Conservation (phyloP, 495 filamentous ascomycete genomes). For the Eremomyces bilateralis region DNA sequence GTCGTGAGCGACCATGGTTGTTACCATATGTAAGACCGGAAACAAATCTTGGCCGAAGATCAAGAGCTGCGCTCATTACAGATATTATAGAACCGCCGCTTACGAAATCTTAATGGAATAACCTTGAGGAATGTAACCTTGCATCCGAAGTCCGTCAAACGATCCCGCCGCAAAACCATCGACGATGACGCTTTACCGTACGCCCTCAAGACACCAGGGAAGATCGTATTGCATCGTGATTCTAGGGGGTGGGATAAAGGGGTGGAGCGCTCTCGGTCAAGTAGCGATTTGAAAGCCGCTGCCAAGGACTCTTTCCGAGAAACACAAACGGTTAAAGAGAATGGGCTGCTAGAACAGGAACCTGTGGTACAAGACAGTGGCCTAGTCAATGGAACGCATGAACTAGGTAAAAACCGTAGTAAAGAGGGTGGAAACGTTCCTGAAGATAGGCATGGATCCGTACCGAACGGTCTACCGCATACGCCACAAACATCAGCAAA, state of each 20-base stretch:
- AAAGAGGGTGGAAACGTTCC: too few species aligned
- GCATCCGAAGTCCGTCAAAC: constrained; percentile 15
- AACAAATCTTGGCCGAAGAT: constrained; percentile 5
- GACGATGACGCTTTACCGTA: constrained; percentile 64
- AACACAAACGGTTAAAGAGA: constrained; percentile 2
- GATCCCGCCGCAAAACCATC: constrained; percentile 47
- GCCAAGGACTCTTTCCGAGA: too few species aligned
- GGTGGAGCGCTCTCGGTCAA: constrained; percentile 53
- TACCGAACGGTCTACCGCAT: not conserved
- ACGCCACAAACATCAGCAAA: constrained; percentile 10
- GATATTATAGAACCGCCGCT: constrained; percentile 47
- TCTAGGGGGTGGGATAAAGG: constrained; percentile 16
- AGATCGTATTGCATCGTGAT: constrained; percentile 39
- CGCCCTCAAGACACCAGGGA: constrained; percentile 44
- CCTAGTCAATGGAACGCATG: too few species aligned
- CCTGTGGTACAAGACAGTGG: too few species aligned
- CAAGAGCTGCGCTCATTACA: not conserved
- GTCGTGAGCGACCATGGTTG: constrained; percentile 28
- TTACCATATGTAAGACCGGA: constrained; percentile 24
- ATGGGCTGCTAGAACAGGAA: too few species aligned
- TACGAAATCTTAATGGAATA: constrained; percentile 74
- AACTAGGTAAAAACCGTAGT: too few species aligned
- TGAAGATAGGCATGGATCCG: too few species aligned
- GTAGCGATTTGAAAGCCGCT: constrained; percentile 32
- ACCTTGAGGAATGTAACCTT: constrained; percentile 71